These are phyloP conservation scores for Pyrenochaeta sp. DNA, from an alignment of 2,329 filamentous ascomycete species.

Conservation along the genomic window DNA sequence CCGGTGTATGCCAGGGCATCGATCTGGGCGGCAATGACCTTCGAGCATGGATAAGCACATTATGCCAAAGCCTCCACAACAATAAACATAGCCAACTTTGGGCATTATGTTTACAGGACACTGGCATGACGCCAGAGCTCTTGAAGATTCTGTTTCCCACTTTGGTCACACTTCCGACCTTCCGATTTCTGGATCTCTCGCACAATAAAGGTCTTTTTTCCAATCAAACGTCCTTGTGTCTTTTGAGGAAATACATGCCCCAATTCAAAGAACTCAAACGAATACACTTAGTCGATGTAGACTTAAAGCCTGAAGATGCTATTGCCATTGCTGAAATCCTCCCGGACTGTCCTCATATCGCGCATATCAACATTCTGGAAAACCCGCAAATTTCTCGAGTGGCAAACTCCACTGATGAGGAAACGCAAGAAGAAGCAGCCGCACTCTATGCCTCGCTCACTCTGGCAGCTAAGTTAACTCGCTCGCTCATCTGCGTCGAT, in stretches of 20 bases:
- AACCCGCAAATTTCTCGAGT: conserved; percentile 77
- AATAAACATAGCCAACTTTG: conserved; percentile 66
- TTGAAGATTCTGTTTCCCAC: conserved; percentile 78
- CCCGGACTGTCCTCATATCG: conserved; percentile 80
- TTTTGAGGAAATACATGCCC: conserved; percentile 84
- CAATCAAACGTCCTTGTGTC: conserved; percentile 74
- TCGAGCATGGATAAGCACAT: conserved; percentile 52
- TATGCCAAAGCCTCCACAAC: conserved; percentile 63
- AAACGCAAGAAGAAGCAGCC: conserved; percentile 88
- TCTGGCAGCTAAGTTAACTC: conserved; percentile 83
- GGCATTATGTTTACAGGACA: conserved; percentile 86
- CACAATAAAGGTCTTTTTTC: conserved; percentile 86
- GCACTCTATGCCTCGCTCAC: conserved; percentile 92
- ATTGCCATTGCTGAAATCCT: conserved; percentile 91
- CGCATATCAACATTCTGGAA: conserved; percentile 85
- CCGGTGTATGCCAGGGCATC: conserved; percentile 82
- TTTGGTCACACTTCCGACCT: conserved; percentile 71
- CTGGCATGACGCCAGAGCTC: conserved; percentile 76
- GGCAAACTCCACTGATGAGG: conserved; percentile 77
- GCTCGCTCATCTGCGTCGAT: conserved; percentile 85
- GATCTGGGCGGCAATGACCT: conserved; percentile 88
- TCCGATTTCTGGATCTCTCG: conserved; percentile 90
- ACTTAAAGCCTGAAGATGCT: conserved; percentile 83
- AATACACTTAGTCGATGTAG: conserved; percentile 85
- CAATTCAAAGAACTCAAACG: conserved; percentile 79